Evolutionary conservation across 306 rosid species (phyloP).

Genomic region (Fagus sylvatica): DNA sequence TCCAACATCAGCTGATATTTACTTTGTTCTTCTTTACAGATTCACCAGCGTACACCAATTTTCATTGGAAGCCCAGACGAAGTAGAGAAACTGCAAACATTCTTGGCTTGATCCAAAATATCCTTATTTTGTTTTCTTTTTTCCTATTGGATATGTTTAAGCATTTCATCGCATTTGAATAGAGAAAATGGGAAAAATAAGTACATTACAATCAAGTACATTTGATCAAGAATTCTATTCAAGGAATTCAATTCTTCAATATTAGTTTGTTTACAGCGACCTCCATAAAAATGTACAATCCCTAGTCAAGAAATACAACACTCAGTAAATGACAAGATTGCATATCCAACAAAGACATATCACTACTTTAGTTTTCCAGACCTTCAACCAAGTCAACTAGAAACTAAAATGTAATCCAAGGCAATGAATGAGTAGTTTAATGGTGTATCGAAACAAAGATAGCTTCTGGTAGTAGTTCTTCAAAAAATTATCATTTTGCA

Average conservation of each 20-base stretch:
- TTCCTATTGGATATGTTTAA: constrained; percentile 1
- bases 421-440: constrained; percentile 8
- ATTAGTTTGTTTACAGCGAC: background rate
- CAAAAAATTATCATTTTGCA: background rate
- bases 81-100: constrained; percentile 33
- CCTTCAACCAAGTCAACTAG: background rate
- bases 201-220: background rate
- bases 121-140: background rate
- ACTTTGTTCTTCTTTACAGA: constrained; percentile 9
- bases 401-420: background rate
- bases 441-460: background rate
- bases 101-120: constrained; percentile 23
- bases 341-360: background rate
- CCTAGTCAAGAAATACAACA: constrained; percentile 3
- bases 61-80: constrained; percentile 43
- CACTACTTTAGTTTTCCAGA: background rate
- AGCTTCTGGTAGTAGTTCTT: constrained; percentile 3
- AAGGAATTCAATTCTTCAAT: background rate
- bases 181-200: background rate
- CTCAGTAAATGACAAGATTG: background rate
- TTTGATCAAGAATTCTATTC: background rate
- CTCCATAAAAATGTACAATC: constrained; percentile 3
- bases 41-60: constrained; percentile 43
- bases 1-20: background rate
- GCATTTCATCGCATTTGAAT: constrained; percentile 4